Base-by-base conservation (phyloP, 2,329 filamentous ascomycete genomes). In the Alternaria sp. region DNA sequence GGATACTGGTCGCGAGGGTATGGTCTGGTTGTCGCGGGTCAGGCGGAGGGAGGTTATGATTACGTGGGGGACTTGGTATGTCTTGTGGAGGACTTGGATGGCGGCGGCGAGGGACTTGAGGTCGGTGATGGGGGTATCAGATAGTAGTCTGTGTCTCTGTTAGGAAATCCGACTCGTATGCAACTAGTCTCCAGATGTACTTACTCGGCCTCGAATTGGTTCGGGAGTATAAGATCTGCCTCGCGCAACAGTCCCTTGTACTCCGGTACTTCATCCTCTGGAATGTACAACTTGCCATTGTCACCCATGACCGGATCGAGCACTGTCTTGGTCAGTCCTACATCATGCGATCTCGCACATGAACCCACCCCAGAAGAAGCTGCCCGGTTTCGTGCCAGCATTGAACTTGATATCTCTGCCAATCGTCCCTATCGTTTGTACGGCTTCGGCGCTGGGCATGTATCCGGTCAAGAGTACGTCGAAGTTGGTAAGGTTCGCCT, bases 231-330 rank as follows among this genome's bases (percentile, higher is more conserved):
- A 70, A 99, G 80, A 80, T 99, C 96, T 3, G 96, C 95, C 72
- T 95, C 87, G 37, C 86, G 86, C 21, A 98, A 84, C 61, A 97
- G 84, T 23, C 85, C 85, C 81, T 93, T 95, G 80, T 98, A 99
- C 14, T 92, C 94, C 0, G 94, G 94, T 15, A 98, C 92, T 4
- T 97, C 93, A 68, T 97, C 93, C 72, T 95, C 90, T 6, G 91
- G 92, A 8, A 99, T 95, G 76, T 99, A 99, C 12, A 99, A 85
- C 70, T 87, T 89, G 54, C 94, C 96, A 74, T 97, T 94, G 78
- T 99, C 96, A 28, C 96, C 96, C 96, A 99, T 99, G 51, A 99
- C 96, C 0, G 96, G 96, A 79, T 99, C 96, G 25, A 99, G 86
- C 3, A 97, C 93, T 89, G 66, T 44, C 15, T 20, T 9, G 12